Evolutionary conservation across 2,329 filamentous ascomycete genomes (phyloP).

Genomic region (Coleophoma eucalyptorum): DNA sequence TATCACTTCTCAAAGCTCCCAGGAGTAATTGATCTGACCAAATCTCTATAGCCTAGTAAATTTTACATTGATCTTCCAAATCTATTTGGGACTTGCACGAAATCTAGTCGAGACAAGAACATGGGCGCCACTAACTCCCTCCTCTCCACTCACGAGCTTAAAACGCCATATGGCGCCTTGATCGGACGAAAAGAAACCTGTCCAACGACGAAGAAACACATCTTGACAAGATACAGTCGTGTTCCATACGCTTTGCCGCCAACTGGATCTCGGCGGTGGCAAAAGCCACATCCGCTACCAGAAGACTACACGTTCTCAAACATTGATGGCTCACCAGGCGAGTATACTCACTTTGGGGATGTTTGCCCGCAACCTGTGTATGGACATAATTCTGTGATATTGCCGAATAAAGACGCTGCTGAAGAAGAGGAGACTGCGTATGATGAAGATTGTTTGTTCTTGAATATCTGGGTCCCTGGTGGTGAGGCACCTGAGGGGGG

Average conservation of each 20-base stretch:
- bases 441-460: conserved; percentile 41
- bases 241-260: conserved; percentile 14
- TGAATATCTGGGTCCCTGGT: conserved; percentile 41
- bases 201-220: neutral
- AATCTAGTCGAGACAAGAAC: neutral
- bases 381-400: neutral
- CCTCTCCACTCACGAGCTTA: neutral
- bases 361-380: conserved; percentile 33
- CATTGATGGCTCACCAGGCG: conserved; percentile 22
- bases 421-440: neutral
- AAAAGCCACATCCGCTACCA: conserved; percentile 21
- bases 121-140: conserved; percentile 1
- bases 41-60: no score
- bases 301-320: conserved; percentile 23
- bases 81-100: no score
- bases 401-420: conserved; percentile 12
- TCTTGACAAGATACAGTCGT: neutral
- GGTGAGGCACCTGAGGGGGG: neutral
- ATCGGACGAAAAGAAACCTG: neutral
- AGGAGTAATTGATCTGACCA: no score
- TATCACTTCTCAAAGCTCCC: no score
- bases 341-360: conserved; percentile 30
- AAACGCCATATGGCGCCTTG: neutral
- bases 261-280: conserved; percentile 9
- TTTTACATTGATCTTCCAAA: no score